Evolutionary conservation across 352 stramenopile genomes (phyloP).

Genomic region (Hyaloperonospora arabidopsidis): DNA sequence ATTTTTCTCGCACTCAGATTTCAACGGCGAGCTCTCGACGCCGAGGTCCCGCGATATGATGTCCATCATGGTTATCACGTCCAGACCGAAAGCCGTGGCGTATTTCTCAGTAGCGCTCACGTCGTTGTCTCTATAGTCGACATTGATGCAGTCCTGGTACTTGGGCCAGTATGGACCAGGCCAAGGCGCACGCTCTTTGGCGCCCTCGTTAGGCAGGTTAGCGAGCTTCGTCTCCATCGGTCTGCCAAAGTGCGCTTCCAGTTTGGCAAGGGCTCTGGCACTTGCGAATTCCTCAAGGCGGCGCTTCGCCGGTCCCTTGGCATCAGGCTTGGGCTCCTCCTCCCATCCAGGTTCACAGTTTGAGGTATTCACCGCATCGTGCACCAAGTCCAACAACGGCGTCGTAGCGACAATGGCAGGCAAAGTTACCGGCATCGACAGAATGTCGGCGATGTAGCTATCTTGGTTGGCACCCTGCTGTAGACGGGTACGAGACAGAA

Average conservation of each 20-base stretch:
- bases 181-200: constrained; percentile 23
- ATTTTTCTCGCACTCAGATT: background rate
- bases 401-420: no score
- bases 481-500: constrained; percentile 5
- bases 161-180: constrained; percentile 50
- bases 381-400: no score
- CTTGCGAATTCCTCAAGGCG: constrained; percentile 14
- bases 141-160: constrained; percentile 64
- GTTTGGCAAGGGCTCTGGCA: constrained; percentile 19
- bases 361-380: background rate
- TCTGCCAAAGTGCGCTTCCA: constrained; percentile 22
- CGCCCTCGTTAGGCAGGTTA: constrained; percentile 17
- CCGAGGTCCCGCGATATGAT: constrained; percentile 29
- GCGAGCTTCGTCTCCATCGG: constrained; percentile 22
- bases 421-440: background rate
- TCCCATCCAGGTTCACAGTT: constrained; percentile 28
- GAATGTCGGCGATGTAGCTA: background rate
- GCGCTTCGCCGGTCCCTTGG: constrained; percentile 8
- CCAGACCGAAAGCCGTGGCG: constrained; percentile 32
- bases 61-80: constrained; percentile 34
- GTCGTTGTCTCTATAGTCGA: constrained; percentile 13
- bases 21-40: constrained; percentile 8
- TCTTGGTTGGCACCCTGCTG: constrained; percentile 9
- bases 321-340: constrained; percentile 5
- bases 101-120: constrained; percentile 40